phyloP scores from a whole-genome alignment of 2,329 filamentous ascomycete species.

The Huntiella bhutanensis region DNA sequence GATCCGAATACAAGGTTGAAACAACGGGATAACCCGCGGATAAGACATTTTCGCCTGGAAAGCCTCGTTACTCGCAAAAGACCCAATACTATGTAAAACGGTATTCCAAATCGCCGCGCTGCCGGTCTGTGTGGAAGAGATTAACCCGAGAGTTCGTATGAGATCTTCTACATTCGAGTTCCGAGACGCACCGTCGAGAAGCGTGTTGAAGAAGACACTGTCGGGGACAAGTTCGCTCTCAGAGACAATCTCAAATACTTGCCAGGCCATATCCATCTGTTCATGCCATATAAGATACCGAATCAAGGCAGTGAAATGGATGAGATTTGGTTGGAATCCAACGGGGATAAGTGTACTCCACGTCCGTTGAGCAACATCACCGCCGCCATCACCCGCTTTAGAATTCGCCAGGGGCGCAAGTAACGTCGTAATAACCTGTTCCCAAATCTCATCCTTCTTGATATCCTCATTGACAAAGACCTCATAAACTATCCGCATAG shows the following conservation, averaged over 20 bases:
- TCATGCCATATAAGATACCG: constrained; percentile 49
- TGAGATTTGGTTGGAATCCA: constrained; percentile 44
- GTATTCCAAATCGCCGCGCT: constrained; percentile 20
- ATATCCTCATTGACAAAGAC: constrained; percentile 21
- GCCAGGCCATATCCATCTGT: constrained; percentile 42
- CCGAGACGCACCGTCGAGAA: constrained; percentile 52
- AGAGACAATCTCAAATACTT: constrained; percentile 44
- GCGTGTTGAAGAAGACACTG: constrained; percentile 43
- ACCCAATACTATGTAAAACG: constrained; percentile 30
- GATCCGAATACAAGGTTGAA: constrained; percentile 28
- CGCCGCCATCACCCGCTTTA: constrained; percentile 17
- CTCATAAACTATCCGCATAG: constrained; percentile 13
- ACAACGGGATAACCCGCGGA: constrained; percentile 21
- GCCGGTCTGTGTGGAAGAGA: constrained; percentile 1
- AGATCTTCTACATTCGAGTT: constrained; percentile 34
- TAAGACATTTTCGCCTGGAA: constrained; percentile 15
- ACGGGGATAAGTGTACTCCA: constrained; percentile 20
- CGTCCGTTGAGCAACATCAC: constrained; percentile 21
- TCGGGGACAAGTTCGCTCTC: constrained; percentile 43
- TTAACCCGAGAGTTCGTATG: constrained; percentile 6
- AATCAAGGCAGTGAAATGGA: constrained; percentile 49
- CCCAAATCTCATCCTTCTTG: constrained; percentile 24
- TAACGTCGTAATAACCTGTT: constrained; percentile 34
- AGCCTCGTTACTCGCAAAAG: constrained; percentile 24
- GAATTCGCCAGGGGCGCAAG: constrained; percentile 5